A percentile compares a stretch with the other conserved stretches of the same genome.
Evolutionary conservation across 2,329 filamentous ascomycete species (phyloP).

Genomic region (Fusarium sp.): DNA sequence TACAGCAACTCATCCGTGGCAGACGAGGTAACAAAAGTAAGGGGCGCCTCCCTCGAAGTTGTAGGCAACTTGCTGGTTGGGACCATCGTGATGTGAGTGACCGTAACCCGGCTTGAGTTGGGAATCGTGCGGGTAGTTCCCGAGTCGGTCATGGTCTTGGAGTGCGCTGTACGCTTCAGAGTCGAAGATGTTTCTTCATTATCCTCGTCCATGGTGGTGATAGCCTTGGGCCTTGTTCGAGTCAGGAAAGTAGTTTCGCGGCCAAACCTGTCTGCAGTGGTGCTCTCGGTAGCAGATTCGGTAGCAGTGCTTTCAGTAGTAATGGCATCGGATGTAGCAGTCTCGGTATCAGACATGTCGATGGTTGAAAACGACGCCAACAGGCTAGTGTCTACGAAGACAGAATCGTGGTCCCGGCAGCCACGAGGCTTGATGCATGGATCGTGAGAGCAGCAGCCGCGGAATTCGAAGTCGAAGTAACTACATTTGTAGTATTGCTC

Average conservation of each 20-base stretch:
- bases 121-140: slow-evolving; percentile 55
- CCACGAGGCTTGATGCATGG: slow-evolving; percentile 55
- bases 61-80: slow-evolving; percentile 46
- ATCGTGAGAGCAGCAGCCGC: slow-evolving; percentile 62
- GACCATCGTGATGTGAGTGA: slow-evolving; percentile 54
- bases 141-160: slow-evolving; percentile 53
- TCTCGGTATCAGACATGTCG: slow-evolving; percentile 13
- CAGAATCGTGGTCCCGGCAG: slow-evolving; percentile 13
- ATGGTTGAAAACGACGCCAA: not conserved
- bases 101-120: slow-evolving; percentile 53
- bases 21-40: slow-evolving; percentile 19
- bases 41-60: slow-evolving; percentile 17
- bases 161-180: slow-evolving; percentile 4
- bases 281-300: not conserved
- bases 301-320: not conserved
- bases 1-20: slow-evolving; percentile 8
- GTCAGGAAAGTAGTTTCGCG: slow-evolving; percentile 1
- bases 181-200: slow-evolving; percentile 9
- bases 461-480: slow-evolving; percentile 50
- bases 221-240: slow-evolving; percentile 4
- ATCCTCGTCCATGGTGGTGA: slow-evolving; percentile 10
- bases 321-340: not conserved
- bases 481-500: slow-evolving; percentile 56
- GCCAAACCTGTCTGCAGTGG: not conserved
- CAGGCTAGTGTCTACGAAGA: slow-evolving; percentile 1